Conservation (phyloP, 345 rosid species). For the Eucalyptus sp. region DNA sequence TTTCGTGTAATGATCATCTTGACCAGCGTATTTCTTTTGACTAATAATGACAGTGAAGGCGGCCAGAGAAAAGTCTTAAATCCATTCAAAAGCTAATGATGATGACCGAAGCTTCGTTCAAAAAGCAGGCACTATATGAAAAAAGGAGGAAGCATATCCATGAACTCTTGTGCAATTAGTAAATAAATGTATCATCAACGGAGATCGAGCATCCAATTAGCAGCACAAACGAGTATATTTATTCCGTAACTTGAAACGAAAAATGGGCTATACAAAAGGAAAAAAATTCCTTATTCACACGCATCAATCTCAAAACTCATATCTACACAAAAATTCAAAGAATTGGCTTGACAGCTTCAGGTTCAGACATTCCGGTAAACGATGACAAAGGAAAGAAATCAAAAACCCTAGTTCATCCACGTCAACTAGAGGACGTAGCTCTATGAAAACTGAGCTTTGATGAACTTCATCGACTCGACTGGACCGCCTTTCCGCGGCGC, state of each 20-base stretch:
- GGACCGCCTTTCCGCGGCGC: background rate
- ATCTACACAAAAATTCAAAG: background rate
- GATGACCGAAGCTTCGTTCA: background rate
- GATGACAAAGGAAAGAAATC: background rate
- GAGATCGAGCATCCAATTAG: background rate
- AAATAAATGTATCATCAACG: rapidly evolving
- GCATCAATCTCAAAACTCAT: background rate
- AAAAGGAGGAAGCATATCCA: background rate
- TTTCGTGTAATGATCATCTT: background rate
- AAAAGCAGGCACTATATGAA: background rate
- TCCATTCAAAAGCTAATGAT: background rate
- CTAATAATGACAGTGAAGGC: background rate
- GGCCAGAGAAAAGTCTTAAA: background rate
- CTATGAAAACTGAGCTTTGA: background rate
- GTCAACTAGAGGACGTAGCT: background rate
- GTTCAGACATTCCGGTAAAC: background rate
- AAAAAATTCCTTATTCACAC: background rate
- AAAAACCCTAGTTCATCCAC: background rate
- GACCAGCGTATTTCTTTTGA: background rate
- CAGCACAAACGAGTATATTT: background rate
- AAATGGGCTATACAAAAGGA: background rate
- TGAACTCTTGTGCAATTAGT: background rate
- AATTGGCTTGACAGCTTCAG: background rate
- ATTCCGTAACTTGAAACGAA: background rate
- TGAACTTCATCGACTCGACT: background rate